phyloP scores from a whole-genome alignment of 371 early-diverging fungal genomes.

The Mucor lusitanicus region DNA sequence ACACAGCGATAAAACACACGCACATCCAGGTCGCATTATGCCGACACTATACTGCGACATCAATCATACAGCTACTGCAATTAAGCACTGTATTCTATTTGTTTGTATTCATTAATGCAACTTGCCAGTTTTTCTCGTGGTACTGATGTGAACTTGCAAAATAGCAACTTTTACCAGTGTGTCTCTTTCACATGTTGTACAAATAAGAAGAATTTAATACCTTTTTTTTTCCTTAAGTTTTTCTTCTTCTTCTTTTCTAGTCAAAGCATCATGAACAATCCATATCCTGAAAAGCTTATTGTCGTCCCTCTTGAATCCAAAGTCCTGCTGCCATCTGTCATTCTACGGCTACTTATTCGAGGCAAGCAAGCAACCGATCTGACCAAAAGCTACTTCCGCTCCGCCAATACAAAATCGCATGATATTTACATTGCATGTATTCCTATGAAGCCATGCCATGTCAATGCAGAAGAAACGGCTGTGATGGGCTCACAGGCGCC shows the following conservation, averaged over 20 bases:
- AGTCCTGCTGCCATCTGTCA: conserved; percentile 39
- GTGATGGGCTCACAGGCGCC: conserved; percentile 11
- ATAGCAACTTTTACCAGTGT: conserved; percentile 1
- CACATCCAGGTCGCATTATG: too few relatives aligned
- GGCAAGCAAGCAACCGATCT: conserved; percentile 40
- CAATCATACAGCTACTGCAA: too few relatives aligned
- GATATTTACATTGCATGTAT: conserved; percentile 28
- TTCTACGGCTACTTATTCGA: conserved; percentile 31
- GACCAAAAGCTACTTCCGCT: conserved; percentile 29
- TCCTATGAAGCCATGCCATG: conserved; percentile 12
- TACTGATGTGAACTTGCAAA: conserved; percentile 8
- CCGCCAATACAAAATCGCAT: neutral
- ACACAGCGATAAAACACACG: too few relatives aligned
- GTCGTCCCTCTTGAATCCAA: conserved; percentile 39
- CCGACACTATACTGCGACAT: too few relatives aligned
- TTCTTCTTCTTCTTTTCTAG: neutral
- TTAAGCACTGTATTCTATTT: too few relatives aligned
- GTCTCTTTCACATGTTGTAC: conserved; percentile 27
- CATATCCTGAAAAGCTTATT: conserved; percentile 23
- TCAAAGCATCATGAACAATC: neutral
- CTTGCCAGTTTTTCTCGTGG: conserved; percentile 2
- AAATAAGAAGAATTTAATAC: neutral
- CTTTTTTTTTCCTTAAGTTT: conserved; percentile 1
- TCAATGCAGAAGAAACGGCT: neutral
- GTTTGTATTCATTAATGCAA: neutral